A percentile compares a stretch with the other conserved stretches of the same genome.
Conservation (phyloP, 1,284 basidiomycete genomes). For the Trichosporon coremiiforme region DNA sequence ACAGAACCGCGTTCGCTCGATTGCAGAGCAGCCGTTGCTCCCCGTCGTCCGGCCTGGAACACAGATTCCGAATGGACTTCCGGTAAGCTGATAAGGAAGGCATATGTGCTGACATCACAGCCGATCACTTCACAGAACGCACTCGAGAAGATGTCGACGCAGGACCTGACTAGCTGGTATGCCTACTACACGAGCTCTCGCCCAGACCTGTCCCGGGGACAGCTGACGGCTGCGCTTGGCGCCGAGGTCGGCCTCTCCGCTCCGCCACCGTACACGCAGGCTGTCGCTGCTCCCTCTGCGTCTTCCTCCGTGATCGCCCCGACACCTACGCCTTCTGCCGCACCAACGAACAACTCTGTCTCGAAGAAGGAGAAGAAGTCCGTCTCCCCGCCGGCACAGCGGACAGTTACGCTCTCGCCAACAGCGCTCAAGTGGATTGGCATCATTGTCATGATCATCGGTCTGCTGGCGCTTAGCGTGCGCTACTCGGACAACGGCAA, state of each 20-base stretch:
- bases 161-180: slow-evolving; percentile 4
- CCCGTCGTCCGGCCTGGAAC: background rate
- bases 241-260: slow-evolving; percentile 6
- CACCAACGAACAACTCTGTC: background rate
- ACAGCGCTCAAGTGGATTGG: background rate
- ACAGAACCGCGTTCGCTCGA: slow-evolving; percentile 8
- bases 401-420: background rate
- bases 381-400: background rate
- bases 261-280: slow-evolving; percentile 2
- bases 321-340: background rate
- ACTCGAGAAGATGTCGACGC: slow-evolving; percentile 7
- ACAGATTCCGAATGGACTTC: background rate
- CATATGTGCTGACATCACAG: background rate
- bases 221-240: background rate
- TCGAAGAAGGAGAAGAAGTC: background rate
- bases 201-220: background rate
- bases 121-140: slow-evolving; percentile 3
- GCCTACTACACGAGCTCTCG: slow-evolving; percentile 12
- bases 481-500: slow-evolving; percentile 14
- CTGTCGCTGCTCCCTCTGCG: background rate
- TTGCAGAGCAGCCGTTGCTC: slow-evolving; percentile 3
- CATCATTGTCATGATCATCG: background rate
- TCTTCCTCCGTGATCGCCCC: background rate
- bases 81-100: background rate
- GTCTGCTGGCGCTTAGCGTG: slow-evolving; percentile 5